Evolutionary conservation across 108 stramenopile genomes (phyloP).

Genomic region (Ochromonas danica): DNA sequence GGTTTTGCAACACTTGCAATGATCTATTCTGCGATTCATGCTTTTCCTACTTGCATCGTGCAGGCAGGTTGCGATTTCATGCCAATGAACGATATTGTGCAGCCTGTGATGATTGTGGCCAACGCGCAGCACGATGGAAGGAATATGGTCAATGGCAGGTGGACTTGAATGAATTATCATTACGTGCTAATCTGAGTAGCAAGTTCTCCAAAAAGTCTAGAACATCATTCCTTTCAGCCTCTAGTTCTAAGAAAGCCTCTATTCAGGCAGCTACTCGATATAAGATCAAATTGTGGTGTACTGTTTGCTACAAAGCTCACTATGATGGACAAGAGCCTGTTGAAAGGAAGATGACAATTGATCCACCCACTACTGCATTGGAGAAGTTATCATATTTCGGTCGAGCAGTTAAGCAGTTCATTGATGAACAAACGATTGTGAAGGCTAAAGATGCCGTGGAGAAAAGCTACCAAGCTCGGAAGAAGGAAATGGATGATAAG

Average conservation of each 20-base stretch:
- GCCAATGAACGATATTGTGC: not conserved
- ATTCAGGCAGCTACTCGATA: too few relatives aligned
- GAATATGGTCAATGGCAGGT: not conserved
- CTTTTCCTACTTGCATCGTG: not conserved
- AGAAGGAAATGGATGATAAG: not conserved
- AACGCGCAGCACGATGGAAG: not conserved
- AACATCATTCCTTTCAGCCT: too few relatives aligned
- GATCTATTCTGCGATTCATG: conserved; percentile 20
- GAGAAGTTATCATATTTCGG: too few relatives aligned
- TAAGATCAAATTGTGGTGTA: conserved; percentile 3
- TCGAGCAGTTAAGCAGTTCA: too few relatives aligned
- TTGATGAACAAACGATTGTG: too few relatives aligned
- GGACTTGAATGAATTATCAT: not conserved
- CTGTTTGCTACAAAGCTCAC: not conserved
- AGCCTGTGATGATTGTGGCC: not conserved
- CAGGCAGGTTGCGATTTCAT: conserved; percentile 7
- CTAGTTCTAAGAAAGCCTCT: too few relatives aligned
- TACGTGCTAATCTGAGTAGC: not conserved
- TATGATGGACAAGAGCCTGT: not conserved
- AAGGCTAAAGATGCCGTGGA: too few relatives aligned
- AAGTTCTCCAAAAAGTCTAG: too few relatives aligned
- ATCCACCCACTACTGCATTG: too few relatives aligned
- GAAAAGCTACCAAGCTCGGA: too few relatives aligned
- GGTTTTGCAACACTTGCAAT: conserved; percentile 1
- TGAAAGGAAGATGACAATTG: too few relatives aligned